Evolutionary conservation across 2,329 filamentous ascomycete species (phyloP).

Genomic region (Monosporascus sp.): DNA sequence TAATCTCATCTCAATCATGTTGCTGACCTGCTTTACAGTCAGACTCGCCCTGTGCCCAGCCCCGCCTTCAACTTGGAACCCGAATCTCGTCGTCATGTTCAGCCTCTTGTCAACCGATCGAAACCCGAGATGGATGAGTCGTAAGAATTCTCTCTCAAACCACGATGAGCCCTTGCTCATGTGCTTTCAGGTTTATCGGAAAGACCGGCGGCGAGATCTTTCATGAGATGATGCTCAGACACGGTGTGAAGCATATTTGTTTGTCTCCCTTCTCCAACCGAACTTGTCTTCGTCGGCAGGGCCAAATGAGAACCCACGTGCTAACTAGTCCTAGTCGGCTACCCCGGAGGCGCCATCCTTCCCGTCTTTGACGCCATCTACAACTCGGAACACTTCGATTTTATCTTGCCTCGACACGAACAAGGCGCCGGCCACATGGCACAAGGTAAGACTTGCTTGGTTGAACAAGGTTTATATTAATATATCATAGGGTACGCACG

Average conservation of each 20-base stretch:
- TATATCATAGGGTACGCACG: slow-evolving; percentile 64
- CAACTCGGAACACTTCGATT: slow-evolving; percentile 95
- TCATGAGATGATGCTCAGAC: slow-evolving; percentile 97
- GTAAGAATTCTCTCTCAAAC: no score
- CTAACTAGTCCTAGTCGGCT: slow-evolving; percentile 56
- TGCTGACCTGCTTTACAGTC: no score
- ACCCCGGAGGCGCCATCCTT: slow-evolving; percentile 92
- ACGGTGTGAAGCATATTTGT: slow-evolving; percentile 92
- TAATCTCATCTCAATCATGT: no score
- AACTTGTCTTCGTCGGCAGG: no score
- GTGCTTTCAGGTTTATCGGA: slow-evolving; percentile 67
- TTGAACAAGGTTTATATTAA: no score
- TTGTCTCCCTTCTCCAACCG: slow-evolving; percentile 35
- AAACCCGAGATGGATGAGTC: no score
- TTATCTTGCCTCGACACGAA: slow-evolving; percentile 91
- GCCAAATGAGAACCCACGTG: slow-evolving; percentile 8
- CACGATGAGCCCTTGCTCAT: no score
- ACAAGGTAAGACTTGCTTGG: slow-evolving; percentile 44
- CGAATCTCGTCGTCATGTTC: no score
- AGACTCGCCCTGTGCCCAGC: no score
- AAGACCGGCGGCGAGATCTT: slow-evolving; percentile 96
- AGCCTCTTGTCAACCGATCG: no score
- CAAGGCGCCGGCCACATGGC: slow-evolving; percentile 99
- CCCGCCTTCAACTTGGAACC: no score
- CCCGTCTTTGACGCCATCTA: slow-evolving; percentile 99